Percentiles rank a stretch among this genome's conserved stretches.
Evolutionary conservation across 805 yeast genomes (phyloP).

Genomic region (Nematodospora valgi): DNA sequence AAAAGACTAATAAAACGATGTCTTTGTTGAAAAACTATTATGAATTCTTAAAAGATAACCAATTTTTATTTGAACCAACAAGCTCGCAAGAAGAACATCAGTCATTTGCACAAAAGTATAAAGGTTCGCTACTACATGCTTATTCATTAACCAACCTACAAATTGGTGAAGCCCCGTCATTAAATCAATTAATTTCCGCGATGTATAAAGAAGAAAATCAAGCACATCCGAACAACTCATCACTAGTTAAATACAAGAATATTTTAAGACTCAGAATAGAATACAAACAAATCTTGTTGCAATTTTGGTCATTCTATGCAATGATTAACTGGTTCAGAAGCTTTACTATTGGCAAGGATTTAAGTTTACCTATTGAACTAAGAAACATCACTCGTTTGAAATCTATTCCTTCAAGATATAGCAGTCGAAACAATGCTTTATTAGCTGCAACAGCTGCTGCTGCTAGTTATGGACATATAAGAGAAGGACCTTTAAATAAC

Average conservation of each 20-base stretch:
- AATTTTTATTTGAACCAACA: conserved; percentile 38
- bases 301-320: conserved; percentile 40
- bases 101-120: conserved; percentile 16
- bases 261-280: conserved; percentile 37
- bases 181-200: conserved; percentile 20
- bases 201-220: conserved; percentile 20
- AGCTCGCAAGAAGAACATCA: conserved; percentile 13
- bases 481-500: too few relatives aligned
- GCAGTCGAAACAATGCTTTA: conserved; percentile 20
- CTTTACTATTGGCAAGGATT: conserved; percentile 32
- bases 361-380: conserved; percentile 27
- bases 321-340: conserved; percentile 38
- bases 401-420: conserved; percentile 20
- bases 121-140: conserved; percentile 22
- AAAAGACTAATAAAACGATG: conserved; percentile 12
- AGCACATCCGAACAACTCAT: conserved; percentile 10
- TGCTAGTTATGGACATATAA: conserved; percentile 8
- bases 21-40: conserved; percentile 18
- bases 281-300: conserved; percentile 33
- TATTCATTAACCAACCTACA: conserved; percentile 29
- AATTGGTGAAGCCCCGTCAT: conserved; percentile 36
- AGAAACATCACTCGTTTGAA: conserved; percentile 23
- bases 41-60: conserved; percentile 22
- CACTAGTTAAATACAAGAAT: conserved; percentile 29
- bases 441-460: conserved; percentile 22